Evolutionary conservation across 345 rosid species (phyloP), one percentile per base, ranked within the genome.

Genomic region (Firmiana major): DNA sequence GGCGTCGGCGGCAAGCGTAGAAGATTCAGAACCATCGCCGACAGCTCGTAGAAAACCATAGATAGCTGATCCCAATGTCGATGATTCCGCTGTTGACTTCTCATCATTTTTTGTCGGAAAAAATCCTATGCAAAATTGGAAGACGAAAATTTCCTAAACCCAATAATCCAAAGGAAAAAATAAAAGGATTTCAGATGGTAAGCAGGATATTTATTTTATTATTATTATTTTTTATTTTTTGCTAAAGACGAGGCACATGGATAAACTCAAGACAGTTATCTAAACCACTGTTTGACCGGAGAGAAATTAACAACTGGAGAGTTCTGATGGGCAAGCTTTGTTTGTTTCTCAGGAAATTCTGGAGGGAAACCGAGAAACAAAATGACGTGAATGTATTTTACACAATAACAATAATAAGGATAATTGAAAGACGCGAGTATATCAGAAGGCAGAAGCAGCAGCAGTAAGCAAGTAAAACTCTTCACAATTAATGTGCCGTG

Each of bases 1-100:
- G 93, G 88, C 53, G 89, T 53, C 54, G 89, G 94, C 1, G 94
- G 90, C 6, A 92, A 90, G 63, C 97, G 93, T 36, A 96, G 84
- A 42, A 93, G 88, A 74, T 73, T 87, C 31, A 95, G 63, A 11
- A 90, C 94, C 49, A 94, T 77, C 51, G 89, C 75, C 0, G 97
- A 93, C 5, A 96, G 85, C 86, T 93, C 98, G 81, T 80, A 78
- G 58, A 96, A 83, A 54, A 78, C 82, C 78, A 85, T 85, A 1
- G 97, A 86, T 19, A 83, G 83, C 48, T 86, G 90, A 86, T 90
- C 97, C 71, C 78, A 82, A 36, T 54, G 65, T 43, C 51, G 80
- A 19, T 73, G 82, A 68, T 80, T 79, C 10, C 78, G 83, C 43
- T 87, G 87, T 31, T 83, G 82, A 54, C 85, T 83, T 74, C 87